phyloP scores from a whole-genome alignment of 352 stramenopile genomes.

The Globisporangium ultimum region DNA sequence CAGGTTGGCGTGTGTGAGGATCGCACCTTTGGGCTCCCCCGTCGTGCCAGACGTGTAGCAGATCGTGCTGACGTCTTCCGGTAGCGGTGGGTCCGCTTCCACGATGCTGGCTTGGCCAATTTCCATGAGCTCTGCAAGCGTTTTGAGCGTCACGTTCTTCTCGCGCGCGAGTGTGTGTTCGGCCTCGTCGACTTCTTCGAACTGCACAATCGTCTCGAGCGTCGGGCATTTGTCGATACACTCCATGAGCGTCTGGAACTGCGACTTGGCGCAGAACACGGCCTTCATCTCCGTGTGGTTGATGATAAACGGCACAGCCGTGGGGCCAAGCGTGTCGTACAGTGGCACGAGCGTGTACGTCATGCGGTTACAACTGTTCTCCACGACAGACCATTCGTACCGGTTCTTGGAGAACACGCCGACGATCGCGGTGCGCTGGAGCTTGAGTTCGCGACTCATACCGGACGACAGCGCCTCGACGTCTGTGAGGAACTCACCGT shows the following conservation, averaged over 20 bases:
- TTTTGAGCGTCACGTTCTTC: conserved; percentile 38
- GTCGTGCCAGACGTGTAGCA: conserved; percentile 82
- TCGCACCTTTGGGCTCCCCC: conserved; percentile 60
- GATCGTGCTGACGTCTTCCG: conserved; percentile 90
- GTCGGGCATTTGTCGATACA: conserved; percentile 35
- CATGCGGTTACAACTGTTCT: conserved; percentile 62
- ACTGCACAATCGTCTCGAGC: conserved; percentile 53
- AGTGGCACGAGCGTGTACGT: conserved; percentile 61
- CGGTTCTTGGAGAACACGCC: conserved; percentile 56
- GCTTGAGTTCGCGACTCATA: conserved; percentile 29
- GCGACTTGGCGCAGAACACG: conserved; percentile 57
- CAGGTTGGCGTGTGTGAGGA: conserved; percentile 58
- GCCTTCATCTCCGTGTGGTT: conserved; percentile 73
- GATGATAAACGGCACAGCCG: conserved; percentile 63
- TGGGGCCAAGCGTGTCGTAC: conserved; percentile 72
- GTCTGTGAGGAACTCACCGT: conserved; percentile 40
- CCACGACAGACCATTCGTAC: conserved; percentile 60
- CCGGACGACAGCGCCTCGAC: conserved; percentile 30
- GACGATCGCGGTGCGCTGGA: conserved; percentile 40
- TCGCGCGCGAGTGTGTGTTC: conserved; percentile 17
- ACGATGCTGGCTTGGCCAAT: conserved; percentile 38
- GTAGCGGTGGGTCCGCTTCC: conserved; percentile 36
- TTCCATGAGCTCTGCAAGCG: conserved; percentile 31
- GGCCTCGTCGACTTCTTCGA: conserved; percentile 38
- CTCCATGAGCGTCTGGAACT: conserved; percentile 46